Evolutionary conservation across 805 yeast genomes (phyloP).

Genomic region (Barnettozyma vustinii): DNA sequence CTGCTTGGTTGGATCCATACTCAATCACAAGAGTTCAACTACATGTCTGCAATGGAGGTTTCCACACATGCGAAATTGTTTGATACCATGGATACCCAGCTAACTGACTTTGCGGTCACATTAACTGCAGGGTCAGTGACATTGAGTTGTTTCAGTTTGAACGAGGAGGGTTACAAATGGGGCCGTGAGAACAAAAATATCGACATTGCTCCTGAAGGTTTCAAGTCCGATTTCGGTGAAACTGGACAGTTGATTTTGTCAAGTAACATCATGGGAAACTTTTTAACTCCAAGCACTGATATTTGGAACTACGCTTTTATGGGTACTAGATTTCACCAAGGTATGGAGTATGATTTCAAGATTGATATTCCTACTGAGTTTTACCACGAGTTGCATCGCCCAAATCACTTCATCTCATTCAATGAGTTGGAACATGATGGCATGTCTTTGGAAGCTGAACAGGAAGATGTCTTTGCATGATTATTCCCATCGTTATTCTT

Average conservation of each 20-base stretch:
- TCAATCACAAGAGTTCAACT: constrained; percentile 57
- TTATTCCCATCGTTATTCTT: background rate
- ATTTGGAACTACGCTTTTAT: constrained; percentile 90
- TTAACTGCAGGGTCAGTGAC: constrained; percentile 84
- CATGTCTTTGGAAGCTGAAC: constrained; percentile 54
- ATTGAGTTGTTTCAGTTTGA: constrained; percentile 57
- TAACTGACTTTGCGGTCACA: constrained; percentile 58
- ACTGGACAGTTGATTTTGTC: constrained; percentile 69
- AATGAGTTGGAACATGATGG: constrained; percentile 52
- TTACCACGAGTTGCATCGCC: constrained; percentile 84
- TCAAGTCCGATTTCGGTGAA: constrained; percentile 50
- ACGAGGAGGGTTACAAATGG: constrained; percentile 72
- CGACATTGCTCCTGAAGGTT: constrained; percentile 58
- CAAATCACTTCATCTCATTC: constrained; percentile 78
- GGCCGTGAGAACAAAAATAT: constrained; percentile 58
- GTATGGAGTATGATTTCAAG: constrained; percentile 56
- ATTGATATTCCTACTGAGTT: constrained; percentile 76
- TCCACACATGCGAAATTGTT: constrained; percentile 45
- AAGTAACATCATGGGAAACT: constrained; percentile 72
- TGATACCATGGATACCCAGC: constrained; percentile 29
- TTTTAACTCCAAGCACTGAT: constrained; percentile 76
- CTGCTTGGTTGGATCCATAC: constrained; percentile 96
- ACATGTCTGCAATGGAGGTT: constrained; percentile 67
- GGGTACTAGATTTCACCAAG: constrained; percentile 75
- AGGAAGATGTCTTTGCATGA: constrained; percentile 55